A percentile compares a stretch with the other conserved stretches of the same genome.
These are phyloP conservation scores for Naganishia friedmannii DNA, from an alignment of 768 basidiomycete species.

Conservation along the genomic window DNA sequence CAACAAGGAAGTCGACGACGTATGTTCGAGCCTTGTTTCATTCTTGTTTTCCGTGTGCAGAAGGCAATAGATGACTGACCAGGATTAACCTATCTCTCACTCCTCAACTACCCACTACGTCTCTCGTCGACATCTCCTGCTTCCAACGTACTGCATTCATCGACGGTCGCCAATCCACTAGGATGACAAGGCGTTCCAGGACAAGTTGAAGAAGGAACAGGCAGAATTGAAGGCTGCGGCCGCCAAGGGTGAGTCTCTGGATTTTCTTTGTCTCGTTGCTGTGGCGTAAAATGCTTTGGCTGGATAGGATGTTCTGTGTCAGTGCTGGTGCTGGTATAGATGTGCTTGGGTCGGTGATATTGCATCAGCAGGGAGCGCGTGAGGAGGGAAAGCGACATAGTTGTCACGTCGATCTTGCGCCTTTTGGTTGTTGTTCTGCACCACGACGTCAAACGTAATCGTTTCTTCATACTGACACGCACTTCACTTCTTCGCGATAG, in stretches of 20 bases:
- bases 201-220: constrained; percentile 33
- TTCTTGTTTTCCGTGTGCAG: neutral
- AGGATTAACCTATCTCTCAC: neutral
- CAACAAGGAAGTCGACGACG: constrained; percentile 13
- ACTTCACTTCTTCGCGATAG: neutral
- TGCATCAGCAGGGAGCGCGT: too few species aligned
- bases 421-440: too few species aligned
- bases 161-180: constrained; percentile 2
- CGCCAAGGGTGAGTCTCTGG: constrained; percentile 31
- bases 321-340: too few species aligned
- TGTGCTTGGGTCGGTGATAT: too few species aligned
- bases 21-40: neutral
- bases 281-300: neutral
- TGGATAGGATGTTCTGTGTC: neutral
- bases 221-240: constrained; percentile 36
- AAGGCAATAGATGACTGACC: neutral
- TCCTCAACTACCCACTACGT: too few species aligned
- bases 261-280: too few species aligned
- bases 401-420: too few species aligned
- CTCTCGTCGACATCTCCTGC: too few species aligned
- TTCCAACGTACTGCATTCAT: too few species aligned
- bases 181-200: constrained; percentile 35
- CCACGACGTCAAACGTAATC: too few species aligned
- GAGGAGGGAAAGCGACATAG: too few species aligned
- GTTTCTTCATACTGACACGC: neutral